These are phyloP conservation scores for Myxozyma geophila DNA, from an alignment of 805 yeast genomes.

Conservation along the genomic window DNA sequence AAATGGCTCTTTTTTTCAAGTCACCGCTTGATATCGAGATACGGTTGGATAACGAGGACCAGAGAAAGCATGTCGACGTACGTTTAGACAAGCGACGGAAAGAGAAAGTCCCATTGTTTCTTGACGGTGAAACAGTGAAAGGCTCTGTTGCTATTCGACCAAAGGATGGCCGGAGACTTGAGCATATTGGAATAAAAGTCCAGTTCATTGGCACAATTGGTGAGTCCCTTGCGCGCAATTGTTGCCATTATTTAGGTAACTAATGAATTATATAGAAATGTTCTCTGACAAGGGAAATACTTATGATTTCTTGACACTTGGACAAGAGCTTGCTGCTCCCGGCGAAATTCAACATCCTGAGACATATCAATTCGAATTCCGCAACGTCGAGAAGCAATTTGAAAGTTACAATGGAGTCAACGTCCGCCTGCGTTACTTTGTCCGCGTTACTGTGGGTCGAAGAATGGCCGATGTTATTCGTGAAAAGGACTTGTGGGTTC, in stretches of 20 bases:
- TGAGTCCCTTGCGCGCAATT: conserved; percentile 46
- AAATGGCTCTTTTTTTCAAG: conserved; percentile 51
- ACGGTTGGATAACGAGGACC: conserved; percentile 71
- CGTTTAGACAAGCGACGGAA: conserved; percentile 50
- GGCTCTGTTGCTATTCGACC: conserved; percentile 87
- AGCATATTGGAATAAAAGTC: conserved; percentile 86
- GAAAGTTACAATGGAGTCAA: conserved; percentile 91
- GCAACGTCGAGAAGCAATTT: conserved; percentile 90
- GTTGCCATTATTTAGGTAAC: not conserved
- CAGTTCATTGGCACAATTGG: conserved; percentile 88
- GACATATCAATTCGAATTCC: conserved; percentile 81
- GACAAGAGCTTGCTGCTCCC: conserved; percentile 91
- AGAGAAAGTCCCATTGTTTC: conserved; percentile 79
- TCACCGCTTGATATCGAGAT: conserved; percentile 91
- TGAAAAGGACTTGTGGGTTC: conserved; percentile 91
- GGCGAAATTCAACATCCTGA: conserved; percentile 84
- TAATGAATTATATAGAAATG: conserved; percentile 19
- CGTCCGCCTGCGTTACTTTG: conserved; percentile 77
- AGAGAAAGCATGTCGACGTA: conserved; percentile 74
- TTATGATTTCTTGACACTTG: conserved; percentile 84
- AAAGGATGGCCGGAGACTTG: conserved; percentile 82
- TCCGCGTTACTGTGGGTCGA: conserved; percentile 81
- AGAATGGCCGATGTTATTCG: conserved; percentile 81
- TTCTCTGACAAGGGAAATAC: conserved; percentile 45
- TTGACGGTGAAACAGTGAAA: conserved; percentile 87